These are phyloP conservation scores for Aspergillus aculeatus DNA, from an alignment of 2,329 filamentous ascomycete species.

Conservation along the genomic window DNA sequence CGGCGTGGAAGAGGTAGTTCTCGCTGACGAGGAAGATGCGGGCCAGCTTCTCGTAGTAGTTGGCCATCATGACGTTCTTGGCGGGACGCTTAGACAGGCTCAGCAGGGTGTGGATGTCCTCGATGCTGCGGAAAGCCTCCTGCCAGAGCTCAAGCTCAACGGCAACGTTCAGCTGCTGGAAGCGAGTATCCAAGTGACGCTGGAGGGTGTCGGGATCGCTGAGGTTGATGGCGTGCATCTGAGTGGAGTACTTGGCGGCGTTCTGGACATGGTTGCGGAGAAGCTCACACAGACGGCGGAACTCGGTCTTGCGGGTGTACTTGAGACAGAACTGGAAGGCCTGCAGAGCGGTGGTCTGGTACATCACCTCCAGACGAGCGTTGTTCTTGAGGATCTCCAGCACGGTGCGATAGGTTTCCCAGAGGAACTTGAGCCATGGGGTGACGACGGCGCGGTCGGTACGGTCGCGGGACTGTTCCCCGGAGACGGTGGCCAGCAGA, in stretches of 20 bases:
- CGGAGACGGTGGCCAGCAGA: conserved; percentile 93
- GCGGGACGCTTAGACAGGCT: conserved; percentile 96
- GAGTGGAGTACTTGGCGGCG: conserved; percentile 96
- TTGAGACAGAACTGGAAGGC: conserved; percentile 99
- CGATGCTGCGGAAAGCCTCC: conserved; percentile 97
- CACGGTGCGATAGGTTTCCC: conserved; percentile 98
- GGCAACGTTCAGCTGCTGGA: conserved; percentile 96
- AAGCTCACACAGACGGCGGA: conserved; percentile 95
- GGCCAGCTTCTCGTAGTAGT: conserved; percentile 99
- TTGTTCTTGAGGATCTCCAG: conserved; percentile 99
- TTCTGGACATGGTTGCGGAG: conserved; percentile 98
- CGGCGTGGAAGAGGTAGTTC: conserved; percentile 99
- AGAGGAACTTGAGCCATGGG: conserved; percentile 98
- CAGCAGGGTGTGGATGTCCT: conserved; percentile 96
- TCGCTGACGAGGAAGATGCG: conserved; percentile 98
- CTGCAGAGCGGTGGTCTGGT: conserved; percentile 96
- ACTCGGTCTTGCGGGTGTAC: conserved; percentile 98
- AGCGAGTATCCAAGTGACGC: conserved; percentile 94
- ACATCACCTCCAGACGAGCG: conserved; percentile 93
- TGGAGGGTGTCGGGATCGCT: conserved; percentile 97
- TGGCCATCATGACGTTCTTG: conserved; percentile 99
- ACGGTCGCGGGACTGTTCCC: conserved; percentile 94
- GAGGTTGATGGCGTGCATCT: conserved; percentile 99
- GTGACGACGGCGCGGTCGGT: conserved; percentile 98
- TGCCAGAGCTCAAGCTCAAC: conserved; percentile 98